These are phyloP conservation scores for Ascochyta lentis DNA, from an alignment of 2,329 filamentous ascomycete genomes.

Conservation along the genomic window DNA sequence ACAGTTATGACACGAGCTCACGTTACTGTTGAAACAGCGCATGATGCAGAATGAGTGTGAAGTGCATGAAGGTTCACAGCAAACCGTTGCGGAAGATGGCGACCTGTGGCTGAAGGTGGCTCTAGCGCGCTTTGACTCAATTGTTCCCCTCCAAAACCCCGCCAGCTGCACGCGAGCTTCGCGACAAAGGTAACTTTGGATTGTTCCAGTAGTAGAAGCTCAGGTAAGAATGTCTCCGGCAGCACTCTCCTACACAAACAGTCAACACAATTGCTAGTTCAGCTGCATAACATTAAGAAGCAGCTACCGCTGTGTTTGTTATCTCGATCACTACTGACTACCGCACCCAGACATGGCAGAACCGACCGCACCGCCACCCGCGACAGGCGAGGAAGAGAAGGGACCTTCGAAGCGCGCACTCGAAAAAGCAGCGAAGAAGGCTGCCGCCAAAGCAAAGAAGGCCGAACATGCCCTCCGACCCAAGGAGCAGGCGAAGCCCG, in stretches of 20 bases:
- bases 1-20: background rate
- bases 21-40: background rate
- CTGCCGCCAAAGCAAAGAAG: slow-evolving; percentile 53
- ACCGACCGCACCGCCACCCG: slow-evolving; percentile 27
- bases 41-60: background rate
- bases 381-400: slow-evolving; percentile 39
- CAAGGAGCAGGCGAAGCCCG: slow-evolving; percentile 46
- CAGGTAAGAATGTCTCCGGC: background rate
- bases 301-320: background rate
- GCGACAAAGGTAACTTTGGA: background rate
- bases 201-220: background rate
- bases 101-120: slow-evolving; percentile 20
- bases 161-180: slow-evolving; percentile 24
- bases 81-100: background rate
- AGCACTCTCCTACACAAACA: background rate
- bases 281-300: too few species aligned
- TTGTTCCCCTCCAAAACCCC: slow-evolving; percentile 31
- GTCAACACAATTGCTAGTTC: background rate
- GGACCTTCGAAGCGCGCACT: slow-evolving; percentile 56
- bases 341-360: slow-evolving; percentile 31
- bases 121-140: slow-evolving; percentile 31
- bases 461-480: slow-evolving; percentile 52
- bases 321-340: slow-evolving; percentile 9
- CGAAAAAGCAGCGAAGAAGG: slow-evolving; percentile 59
- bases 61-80: background rate